Percentiles rank a stretch among this genome's conserved stretches.
These are phyloP conservation scores for Boletus rex-veris DNA, from an alignment of 768 basidiomycete species.

Conservation along the genomic window DNA sequence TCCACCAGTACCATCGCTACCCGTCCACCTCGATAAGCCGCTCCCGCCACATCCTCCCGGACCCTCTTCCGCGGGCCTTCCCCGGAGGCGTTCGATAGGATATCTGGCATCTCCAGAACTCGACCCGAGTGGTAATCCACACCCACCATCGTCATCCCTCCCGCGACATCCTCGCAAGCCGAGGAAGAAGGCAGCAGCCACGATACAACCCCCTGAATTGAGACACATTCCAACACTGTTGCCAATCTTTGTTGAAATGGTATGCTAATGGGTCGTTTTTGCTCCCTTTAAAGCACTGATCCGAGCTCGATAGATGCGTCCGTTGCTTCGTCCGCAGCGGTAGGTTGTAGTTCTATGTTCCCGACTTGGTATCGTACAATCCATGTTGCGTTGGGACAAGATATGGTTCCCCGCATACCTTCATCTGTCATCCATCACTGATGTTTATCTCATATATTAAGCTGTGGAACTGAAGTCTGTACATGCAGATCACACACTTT, in stretches of 20 bases:
- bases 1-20: conserved; percentile 41
- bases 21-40: conserved; percentile 37
- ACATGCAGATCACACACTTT: background rate
- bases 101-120: conserved; percentile 3
- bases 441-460: conserved; percentile 3
- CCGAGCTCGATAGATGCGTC: conserved; percentile 32
- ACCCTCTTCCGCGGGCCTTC: conserved; percentile 11
- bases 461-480: no score
- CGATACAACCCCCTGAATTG: conserved; percentile 72
- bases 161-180: conserved; percentile 28
- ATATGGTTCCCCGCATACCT: no score
- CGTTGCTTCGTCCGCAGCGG: conserved; percentile 23
- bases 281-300: conserved; percentile 2
- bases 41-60: conserved; percentile 35
- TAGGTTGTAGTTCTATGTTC: conserved; percentile 1
- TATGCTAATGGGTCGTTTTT: conserved; percentile 34
- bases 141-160: conserved; percentile 8
- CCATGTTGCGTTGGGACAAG: background rate
- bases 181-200: conserved; percentile 41
- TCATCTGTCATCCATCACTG: background rate
- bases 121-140: background rate
- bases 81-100: conserved; percentile 18
- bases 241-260: conserved; percentile 91
- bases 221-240: conserved; percentile 75
- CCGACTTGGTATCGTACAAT: background rate